Conservation (phyloP, 306 rosid genomes). For the Casuarina cunninghamiana region DNA sequence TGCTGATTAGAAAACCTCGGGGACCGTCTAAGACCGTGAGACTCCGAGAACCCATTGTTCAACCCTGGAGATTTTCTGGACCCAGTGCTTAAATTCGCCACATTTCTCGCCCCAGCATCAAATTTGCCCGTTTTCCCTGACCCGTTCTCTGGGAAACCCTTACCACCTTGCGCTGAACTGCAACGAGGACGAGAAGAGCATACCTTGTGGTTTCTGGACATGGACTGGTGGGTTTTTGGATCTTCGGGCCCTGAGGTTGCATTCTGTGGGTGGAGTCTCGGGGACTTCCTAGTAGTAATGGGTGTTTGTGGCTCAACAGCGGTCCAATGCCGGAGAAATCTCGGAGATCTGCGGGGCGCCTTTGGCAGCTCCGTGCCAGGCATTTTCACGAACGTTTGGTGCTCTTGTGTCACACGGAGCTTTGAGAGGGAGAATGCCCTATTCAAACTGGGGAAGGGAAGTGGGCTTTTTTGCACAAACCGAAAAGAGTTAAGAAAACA, state of each 20-base stretch:
- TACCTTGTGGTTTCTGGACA: slow-evolving; percentile 14
- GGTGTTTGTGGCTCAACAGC: slow-evolving; percentile 3
- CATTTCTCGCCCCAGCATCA: slow-evolving; percentile 14
- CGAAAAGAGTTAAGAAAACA: neutral
- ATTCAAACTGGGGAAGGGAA: slow-evolving; percentile 11
- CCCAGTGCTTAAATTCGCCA: neutral
- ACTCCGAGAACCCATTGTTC: slow-evolving; percentile 22
- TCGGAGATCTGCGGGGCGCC: slow-evolving; percentile 56
- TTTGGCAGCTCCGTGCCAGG: slow-evolving; percentile 26
- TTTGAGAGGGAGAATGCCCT: slow-evolving; percentile 31
- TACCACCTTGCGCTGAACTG: neutral
- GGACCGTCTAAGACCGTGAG: slow-evolving; percentile 44
- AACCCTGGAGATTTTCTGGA: slow-evolving; percentile 34
- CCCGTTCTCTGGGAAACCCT: slow-evolving; percentile 15
- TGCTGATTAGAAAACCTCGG: slow-evolving; percentile 33
- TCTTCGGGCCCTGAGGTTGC: slow-evolving; percentile 12
- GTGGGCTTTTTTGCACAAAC: neutral
- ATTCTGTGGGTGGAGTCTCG: slow-evolving; percentile 9
- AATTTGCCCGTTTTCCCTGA: slow-evolving; percentile 9
- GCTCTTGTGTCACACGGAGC: neutral
- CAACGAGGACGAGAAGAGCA: neutral
- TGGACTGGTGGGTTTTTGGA: slow-evolving; percentile 17
- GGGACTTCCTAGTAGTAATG: slow-evolving; percentile 23
- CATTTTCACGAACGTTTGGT: slow-evolving; percentile 60
- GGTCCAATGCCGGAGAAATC: slow-evolving; percentile 31